Base-by-base conservation (phyloP, 169 alveolate species). In the Cryptosporidium sp. region DNA sequence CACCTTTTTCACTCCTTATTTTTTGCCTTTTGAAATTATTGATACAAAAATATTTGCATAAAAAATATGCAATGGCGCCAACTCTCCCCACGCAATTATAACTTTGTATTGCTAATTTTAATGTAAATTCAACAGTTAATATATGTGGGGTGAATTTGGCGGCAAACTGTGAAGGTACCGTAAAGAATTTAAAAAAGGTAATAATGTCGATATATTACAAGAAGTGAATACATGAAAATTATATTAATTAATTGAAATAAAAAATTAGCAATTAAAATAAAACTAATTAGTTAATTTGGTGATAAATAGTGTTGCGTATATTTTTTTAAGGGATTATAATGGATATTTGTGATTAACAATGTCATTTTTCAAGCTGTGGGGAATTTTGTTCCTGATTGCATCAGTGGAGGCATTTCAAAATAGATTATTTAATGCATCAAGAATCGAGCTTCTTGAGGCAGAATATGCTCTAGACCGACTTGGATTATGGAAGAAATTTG, bases 401-500 rank as follows among this genome's bases (percentile, higher is more conserved):
- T 23, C 48, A 21, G 33, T 29, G 18, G 67, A 56, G 67, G 72
- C 52, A 29, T 65, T n/a, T 26, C 48, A n/a, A 10, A 37, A 4
- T n/a, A 35, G 12, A 23, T 14, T 33, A 29, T 21, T 33, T 31
- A 65, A 35, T 16, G 14, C 23, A 35, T 37, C 72, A 6, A 31
- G 23, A n/a, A 35, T n/a, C 37, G 86, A 73, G 39, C 29, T 23
- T 58, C 53, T 52, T 0, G 70, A 53, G 12, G 39, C 70, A 0
- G 89, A 80, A n/a, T 80, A 80, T 44, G 72, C 69, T 18, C 35
- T 37, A 2, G 75, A 80, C 42, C 3, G 70, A 21, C 67, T 44
- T 18, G 75, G 75, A 5, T 48, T 80, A 29, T 80, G 89, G 89
- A 60, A 39, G 16, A 60, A 51, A 33, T 80, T 80, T 65, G 75